A percentile compares a stretch with the other conserved stretches of the same genome.
Conservation (phyloP, 2,329 filamentous ascomycete genomes). For the Fusarium sp. region DNA sequence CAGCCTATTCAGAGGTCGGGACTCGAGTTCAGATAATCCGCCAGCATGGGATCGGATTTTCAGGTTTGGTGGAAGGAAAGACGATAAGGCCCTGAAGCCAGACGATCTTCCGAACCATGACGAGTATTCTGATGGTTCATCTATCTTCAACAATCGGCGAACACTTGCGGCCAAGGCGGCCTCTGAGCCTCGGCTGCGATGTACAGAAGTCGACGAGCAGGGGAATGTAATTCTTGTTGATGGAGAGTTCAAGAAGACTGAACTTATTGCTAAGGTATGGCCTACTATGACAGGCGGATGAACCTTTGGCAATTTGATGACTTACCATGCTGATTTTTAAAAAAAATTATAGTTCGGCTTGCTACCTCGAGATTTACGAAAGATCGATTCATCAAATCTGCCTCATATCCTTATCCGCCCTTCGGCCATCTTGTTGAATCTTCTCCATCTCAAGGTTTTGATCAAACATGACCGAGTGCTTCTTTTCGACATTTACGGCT, state of each 20-base stretch:
- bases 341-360: slow-evolving; percentile 95
- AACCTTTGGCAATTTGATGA: background rate
- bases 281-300: background rate
- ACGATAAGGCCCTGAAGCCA: slow-evolving; percentile 59
- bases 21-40: slow-evolving; percentile 36
- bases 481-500: slow-evolving; percentile 95
- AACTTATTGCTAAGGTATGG: slow-evolving; percentile 89
- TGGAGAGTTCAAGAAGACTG: slow-evolving; percentile 96
- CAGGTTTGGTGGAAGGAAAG: slow-evolving; percentile 53
- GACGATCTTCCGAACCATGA: slow-evolving; percentile 68
- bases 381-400: slow-evolving; percentile 95
- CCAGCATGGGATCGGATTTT: slow-evolving; percentile 62
- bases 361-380: slow-evolving; percentile 92
- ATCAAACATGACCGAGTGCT: slow-evolving; percentile 96
- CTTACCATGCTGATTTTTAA: slow-evolving; percentile 14
- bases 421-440: slow-evolving; percentile 91
- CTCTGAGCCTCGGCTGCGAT: slow-evolving; percentile 86
- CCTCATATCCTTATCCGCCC: slow-evolving; percentile 95
- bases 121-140: slow-evolving; percentile 66
- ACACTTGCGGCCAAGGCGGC: slow-evolving; percentile 79
- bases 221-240: slow-evolving; percentile 93
- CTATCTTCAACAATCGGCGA: slow-evolving; percentile 75
- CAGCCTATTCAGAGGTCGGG: slow-evolving; percentile 38
- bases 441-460: slow-evolving; percentile 94
- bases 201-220: slow-evolving; percentile 93